Base-by-base conservation (phyloP, 495 filamentous ascomycete species). In the Annulohypoxylon bovei region DNA sequence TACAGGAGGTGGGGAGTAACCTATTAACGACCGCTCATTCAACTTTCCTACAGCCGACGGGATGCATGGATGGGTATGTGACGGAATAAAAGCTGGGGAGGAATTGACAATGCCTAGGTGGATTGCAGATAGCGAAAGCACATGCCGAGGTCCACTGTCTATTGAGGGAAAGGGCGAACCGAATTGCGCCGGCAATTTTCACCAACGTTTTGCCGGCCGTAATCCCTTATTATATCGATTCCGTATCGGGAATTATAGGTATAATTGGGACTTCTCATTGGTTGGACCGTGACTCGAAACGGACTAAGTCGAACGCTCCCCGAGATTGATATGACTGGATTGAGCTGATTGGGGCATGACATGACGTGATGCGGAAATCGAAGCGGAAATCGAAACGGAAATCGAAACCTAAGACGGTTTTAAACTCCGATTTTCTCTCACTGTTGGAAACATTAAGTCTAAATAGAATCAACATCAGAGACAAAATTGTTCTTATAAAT, bases 131-230 rank as follows among this genome's bases (percentile, higher is more conserved):
- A 37, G 61, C 57, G 12, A 27, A 40, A 68, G 74, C 74, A 76
- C 74, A 76, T 76, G 74, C 74, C 74, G 74, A 76, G 74, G 74
- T 76, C 62, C 64, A 68, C 57, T 56, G 35, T 42, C 18, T 25
- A 35, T 16, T 42, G 20, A 55, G 25, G 28, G 25, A 57, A 61
- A 25, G 23, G 40, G 35, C 25, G 20, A 68, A 39, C 23, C 18
- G 39, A 42, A 42, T 16, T 68, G 55, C 65, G 64, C 65, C 65
- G 70, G 65, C 70, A 69, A 54, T 68, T 73, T 66, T 35, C 7
- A 22, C 57, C 20, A 66, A 65, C 32, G 57, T 66, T 69, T 59
- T 71, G 32, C 62, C 63, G 68, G 57, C 27, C 50, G 56, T 71
- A 54, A 62, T 46, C 14, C 25, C 35, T 18, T 25, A 55, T 18